Conservation (phyloP, 2,329 filamentous ascomycete species). For the Aspergillus piperis region DNA sequence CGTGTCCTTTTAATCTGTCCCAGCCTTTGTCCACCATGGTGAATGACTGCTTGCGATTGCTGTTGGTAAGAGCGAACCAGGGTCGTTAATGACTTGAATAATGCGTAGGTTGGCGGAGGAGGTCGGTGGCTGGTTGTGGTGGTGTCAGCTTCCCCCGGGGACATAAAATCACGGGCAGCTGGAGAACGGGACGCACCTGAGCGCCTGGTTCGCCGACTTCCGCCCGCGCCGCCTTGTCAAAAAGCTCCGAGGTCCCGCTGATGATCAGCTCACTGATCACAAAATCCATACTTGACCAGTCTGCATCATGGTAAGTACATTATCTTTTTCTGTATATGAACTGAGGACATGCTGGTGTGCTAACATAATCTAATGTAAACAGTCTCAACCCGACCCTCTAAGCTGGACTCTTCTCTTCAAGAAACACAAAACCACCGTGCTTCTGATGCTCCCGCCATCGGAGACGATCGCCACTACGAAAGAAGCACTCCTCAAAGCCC, state of each 20-base stretch:
- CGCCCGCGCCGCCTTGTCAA: background rate
- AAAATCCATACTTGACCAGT: conserved; percentile 13
- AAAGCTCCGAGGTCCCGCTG: conserved; percentile 18
- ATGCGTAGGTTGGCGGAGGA: background rate
- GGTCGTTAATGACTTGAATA: background rate
- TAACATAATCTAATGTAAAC: background rate
- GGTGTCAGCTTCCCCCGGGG: conserved; percentile 15
- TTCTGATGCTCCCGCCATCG: conserved; percentile 64
- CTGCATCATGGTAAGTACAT: conserved; percentile 20
- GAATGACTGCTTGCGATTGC: background rate
- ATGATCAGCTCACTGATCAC: conserved; percentile 17
- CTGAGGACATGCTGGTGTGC: background rate
- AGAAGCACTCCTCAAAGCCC: conserved; percentile 58
- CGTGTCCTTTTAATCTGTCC: background rate
- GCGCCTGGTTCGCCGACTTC: conserved; percentile 13
- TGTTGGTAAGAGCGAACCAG: background rate
- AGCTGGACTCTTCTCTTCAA: conserved; percentile 71
- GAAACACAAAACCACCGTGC: conserved; percentile 69
- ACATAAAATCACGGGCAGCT: background rate
- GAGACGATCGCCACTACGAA: conserved; percentile 61
- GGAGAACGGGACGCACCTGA: background rate
- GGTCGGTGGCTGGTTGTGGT: background rate
- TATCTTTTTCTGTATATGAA: background rate
- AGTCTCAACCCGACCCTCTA: conserved; percentile 43
- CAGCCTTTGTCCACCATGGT: background rate